Evolutionary conservation across 148 eudicot genomes (phyloP).

Genomic region (Silene latifolia): DNA sequence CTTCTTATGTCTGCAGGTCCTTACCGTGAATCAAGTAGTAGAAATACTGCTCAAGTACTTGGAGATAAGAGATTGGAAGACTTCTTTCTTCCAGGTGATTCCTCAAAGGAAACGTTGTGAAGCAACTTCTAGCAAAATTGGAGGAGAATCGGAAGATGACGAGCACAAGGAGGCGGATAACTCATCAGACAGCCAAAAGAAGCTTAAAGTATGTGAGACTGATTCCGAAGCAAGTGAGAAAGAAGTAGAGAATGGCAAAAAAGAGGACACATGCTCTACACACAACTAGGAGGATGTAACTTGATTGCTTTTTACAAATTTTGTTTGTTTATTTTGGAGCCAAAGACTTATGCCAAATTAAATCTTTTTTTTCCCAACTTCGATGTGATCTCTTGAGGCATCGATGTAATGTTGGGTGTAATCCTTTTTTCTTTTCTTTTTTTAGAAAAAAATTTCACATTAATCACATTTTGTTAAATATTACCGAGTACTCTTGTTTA

Average conservation of each 20-base stretch:
- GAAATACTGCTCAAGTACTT: constrained; percentile 88
- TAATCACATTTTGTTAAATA: no score
- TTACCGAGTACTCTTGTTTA: no score
- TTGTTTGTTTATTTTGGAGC: no score
- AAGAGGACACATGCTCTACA: constrained; percentile 6
- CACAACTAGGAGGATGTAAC: neutral
- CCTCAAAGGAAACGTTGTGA: constrained; percentile 83
- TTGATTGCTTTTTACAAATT: neutral
- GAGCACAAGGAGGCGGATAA: constrained; percentile 20
- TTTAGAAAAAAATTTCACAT: no score
- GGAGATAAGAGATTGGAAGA: constrained; percentile 90
- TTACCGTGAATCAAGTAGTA: constrained; percentile 92
- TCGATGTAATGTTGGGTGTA: no score
- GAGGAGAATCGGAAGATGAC: constrained; percentile 25
- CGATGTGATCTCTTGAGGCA: no score
- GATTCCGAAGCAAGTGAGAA: constrained; percentile 23
- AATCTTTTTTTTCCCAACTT: no score
- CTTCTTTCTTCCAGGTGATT: constrained; percentile 75
- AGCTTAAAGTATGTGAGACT: constrained; percentile 37
- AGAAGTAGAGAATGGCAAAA: constrained; percentile 12
- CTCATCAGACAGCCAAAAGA: constrained; percentile 31
- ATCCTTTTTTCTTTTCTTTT: no score
- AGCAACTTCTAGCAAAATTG: constrained; percentile 33
- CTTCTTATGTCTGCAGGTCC: constrained; percentile 48
- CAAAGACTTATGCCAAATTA: no score